These are phyloP conservation scores for Pythium utonaiense DNA, from an alignment of 352 stramenopile genomes.

Conservation along the genomic window DNA sequence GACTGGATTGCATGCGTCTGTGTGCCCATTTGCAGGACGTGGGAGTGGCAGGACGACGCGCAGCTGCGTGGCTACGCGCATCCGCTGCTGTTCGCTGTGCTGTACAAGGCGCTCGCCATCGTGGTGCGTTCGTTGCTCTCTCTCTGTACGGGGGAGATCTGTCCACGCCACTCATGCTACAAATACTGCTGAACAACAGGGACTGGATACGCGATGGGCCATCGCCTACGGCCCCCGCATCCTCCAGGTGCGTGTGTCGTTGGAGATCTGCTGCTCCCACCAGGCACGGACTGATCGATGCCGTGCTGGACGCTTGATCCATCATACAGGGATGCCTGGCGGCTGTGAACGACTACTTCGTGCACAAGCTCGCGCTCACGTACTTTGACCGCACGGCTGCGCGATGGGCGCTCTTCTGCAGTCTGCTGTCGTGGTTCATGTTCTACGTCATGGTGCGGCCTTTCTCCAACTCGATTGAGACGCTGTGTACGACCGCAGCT, in stretches of 20 bases:
- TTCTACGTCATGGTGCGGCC: conserved; percentile 85
- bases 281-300: no score
- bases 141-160: neutral
- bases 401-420: conserved; percentile 71
- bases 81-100: conserved; percentile 63
- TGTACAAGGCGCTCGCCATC: conserved; percentile 74
- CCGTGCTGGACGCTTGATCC: no score
- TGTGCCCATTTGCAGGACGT: conserved; percentile 46
- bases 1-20: neutral
- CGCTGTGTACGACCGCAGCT: conserved; percentile 68
- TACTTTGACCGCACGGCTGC: conserved; percentile 68
- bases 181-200: conserved; percentile 24
- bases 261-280: neutral
- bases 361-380: conserved; percentile 55
- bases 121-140: conserved; percentile 29
- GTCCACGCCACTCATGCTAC: neutral
- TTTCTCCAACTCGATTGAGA: conserved; percentile 86
- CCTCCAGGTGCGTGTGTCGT: conserved; percentile 39
- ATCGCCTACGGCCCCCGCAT: conserved; percentile 76
- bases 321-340: conserved; percentile 48
- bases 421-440: conserved; percentile 81
- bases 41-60: conserved; percentile 79
- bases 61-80: conserved; percentile 77
- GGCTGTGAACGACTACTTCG: conserved; percentile 64
- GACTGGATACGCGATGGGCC: conserved; percentile 78